Percentiles rank a stretch among this genome's conserved stretches.
Conservation (phyloP, 2,329 filamentous ascomycete genomes). For the Chrysoporthe austroafricana region DNA sequence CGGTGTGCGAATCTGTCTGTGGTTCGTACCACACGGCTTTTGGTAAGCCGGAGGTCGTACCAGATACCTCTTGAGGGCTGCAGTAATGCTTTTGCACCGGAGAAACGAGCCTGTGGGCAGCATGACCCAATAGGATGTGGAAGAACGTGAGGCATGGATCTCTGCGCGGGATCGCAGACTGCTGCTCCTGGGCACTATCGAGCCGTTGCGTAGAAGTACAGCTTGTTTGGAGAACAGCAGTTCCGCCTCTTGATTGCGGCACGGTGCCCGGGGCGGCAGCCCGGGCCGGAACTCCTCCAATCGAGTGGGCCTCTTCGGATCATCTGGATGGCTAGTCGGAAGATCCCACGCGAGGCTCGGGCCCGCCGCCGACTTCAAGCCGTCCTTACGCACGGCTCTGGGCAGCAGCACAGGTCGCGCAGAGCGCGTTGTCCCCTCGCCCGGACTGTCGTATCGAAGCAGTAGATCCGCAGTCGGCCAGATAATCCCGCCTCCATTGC, state of each 20-base stretch:
- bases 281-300: slow-evolving; percentile 22
- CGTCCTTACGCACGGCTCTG: neutral
- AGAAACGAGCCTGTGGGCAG: neutral
- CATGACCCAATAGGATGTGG: neutral
- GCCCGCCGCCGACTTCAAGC: slow-evolving; percentile 9
- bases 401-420: neutral
- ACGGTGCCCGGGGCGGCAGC: slow-evolving; percentile 11
- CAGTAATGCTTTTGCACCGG: neutral
- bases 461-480: slow-evolving; percentile 2
- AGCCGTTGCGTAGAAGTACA: neutral
- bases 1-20: neutral
- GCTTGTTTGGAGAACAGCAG: no score
- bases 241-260: neutral
- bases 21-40: neutral
- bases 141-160: neutral
- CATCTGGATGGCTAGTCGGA: slow-evolving; percentile 14
- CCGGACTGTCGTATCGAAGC: neutral
- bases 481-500: neutral
- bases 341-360: slow-evolving; percentile 7
- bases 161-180: neutral
- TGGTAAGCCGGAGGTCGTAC: neutral
- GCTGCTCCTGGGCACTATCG: neutral
- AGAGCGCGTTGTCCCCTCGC: neutral
- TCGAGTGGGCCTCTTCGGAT: slow-evolving; percentile 11
- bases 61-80: neutral